Conservation (phyloP, 2,329 filamentous ascomycete genomes). For the Microdochium bolleyi region DNA sequence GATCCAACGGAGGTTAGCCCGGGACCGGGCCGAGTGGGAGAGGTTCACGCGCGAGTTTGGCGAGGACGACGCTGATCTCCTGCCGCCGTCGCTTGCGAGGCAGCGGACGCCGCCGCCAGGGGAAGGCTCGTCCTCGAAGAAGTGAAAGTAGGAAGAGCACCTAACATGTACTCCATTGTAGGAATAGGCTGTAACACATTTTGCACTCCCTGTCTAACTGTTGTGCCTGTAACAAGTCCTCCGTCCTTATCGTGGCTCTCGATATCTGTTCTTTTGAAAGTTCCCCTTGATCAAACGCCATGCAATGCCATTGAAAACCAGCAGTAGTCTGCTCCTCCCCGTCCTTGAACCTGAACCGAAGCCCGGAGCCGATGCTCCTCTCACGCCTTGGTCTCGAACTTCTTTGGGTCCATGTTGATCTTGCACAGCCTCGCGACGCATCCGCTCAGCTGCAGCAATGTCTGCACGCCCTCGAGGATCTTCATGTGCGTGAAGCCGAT, state of each 20-base stretch:
- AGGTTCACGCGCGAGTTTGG: conserved; percentile 55
- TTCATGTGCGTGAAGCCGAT: conserved; percentile 99
- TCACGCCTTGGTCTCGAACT: conserved; percentile 45
- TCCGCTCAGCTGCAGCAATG: conserved; percentile 84
- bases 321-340: conserved; percentile 4
- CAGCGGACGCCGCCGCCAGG: not conserved
- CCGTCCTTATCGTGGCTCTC: conserved; percentile 10
- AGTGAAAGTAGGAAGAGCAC: not conserved
- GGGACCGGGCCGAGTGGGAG: conserved; percentile 62
- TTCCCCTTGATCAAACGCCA: conserved; percentile 13
- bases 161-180: conserved; percentile 1
- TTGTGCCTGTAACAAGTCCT: conserved; percentile 5
- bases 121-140: conserved; percentile 5
- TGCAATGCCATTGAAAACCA: conserved; percentile 20
- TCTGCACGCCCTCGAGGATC: conserved; percentile 95
- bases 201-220: not conserved
- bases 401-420: conserved; percentile 90
- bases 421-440: conserved; percentile 87
- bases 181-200: not conserved
- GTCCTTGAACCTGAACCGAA: conserved; percentile 16
- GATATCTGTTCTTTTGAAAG: conserved; percentile 5
- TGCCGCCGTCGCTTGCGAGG: not conserved
- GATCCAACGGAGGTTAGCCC: conserved; percentile 52
- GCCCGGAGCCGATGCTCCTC: too few species aligned
- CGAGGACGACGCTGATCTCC: conserved; percentile 30